These are phyloP conservation scores for Fonsecaea pedrosoi DNA, from an alignment of 2,329 filamentous ascomycete genomes.

Conservation along the genomic window DNA sequence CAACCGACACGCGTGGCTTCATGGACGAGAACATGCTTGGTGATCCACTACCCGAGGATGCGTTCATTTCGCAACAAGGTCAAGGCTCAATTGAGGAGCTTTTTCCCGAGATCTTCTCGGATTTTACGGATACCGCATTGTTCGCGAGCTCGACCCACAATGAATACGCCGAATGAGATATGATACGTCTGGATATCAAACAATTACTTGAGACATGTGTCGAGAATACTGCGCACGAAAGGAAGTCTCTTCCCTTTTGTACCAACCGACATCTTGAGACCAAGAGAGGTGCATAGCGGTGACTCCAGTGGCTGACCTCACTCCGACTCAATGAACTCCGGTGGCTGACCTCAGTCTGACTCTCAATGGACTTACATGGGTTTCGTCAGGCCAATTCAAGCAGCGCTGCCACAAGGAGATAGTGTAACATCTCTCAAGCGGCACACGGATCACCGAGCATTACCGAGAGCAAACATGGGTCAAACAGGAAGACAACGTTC, in stretches of 20 bases:
- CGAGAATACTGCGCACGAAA: not conserved
- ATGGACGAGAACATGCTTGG: constrained; percentile 25
- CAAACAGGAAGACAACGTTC: not conserved
- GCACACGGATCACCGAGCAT: not conserved
- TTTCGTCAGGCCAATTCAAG: not conserved
- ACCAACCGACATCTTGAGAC: not conserved
- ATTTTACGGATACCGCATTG: constrained; percentile 37
- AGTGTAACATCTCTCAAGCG: not conserved
- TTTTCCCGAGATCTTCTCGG: constrained; percentile 38
- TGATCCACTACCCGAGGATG: constrained; percentile 28
- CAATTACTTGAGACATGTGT: not conserved
- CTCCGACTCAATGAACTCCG: not conserved
- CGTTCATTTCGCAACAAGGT: constrained; percentile 23
- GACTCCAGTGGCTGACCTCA: not conserved
- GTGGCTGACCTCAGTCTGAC: not conserved
- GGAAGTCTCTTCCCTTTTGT: not conserved
- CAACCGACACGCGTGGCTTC: constrained; percentile 20
- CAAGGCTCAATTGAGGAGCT: constrained; percentile 35
- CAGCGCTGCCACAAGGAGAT: not conserved
- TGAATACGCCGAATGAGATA: constrained; percentile 14
- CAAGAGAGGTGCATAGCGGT: not conserved
- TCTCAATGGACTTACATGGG: not conserved
- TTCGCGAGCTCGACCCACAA: constrained; percentile 22
- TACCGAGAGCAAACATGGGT: not conserved
- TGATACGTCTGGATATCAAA: not conserved